These are phyloP conservation scores for Curvularia sp. DNA, from an alignment of 2,329 filamentous ascomycete genomes.

Conservation along the genomic window DNA sequence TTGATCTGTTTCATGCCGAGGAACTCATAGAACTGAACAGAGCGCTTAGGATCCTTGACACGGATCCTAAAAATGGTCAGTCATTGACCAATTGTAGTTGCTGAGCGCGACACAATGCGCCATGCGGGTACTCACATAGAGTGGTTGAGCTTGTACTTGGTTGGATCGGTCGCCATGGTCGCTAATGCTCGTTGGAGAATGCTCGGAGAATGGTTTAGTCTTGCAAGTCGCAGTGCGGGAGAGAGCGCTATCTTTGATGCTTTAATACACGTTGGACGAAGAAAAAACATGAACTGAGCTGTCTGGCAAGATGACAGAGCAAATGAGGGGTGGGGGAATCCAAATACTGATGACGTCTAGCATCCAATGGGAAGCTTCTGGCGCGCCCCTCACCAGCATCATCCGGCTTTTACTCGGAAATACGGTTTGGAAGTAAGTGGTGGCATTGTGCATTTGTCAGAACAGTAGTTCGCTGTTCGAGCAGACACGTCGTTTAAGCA, in stretches of 20 bases:
- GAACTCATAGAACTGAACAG: slow-evolving; percentile 91
- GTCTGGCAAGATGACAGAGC: neutral
- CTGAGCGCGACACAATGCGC: slow-evolving; percentile 4
- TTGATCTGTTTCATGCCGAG: slow-evolving; percentile 86
- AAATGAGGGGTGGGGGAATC: slow-evolving; percentile 28
- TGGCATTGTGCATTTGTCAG: slow-evolving; percentile 6
- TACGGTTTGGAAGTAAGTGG: slow-evolving; percentile 4
- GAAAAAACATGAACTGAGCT: slow-evolving; percentile 35
- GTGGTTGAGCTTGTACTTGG: slow-evolving; percentile 71
- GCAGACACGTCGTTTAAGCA: neutral
- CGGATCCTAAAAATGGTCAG: slow-evolving; percentile 59
- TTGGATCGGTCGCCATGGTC: slow-evolving; percentile 64
- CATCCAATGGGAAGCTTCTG: slow-evolving; percentile 17
- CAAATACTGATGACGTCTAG: slow-evolving; percentile 37
- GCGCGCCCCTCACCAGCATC: slow-evolving; percentile 23
- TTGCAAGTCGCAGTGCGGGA: slow-evolving; percentile 17
- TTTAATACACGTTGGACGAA: slow-evolving; percentile 24
- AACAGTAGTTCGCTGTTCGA: slow-evolving; percentile 1
- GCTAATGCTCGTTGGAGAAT: slow-evolving; percentile 44
- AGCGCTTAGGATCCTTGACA: slow-evolving; percentile 87
- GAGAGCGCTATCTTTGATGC: slow-evolving; percentile 13
- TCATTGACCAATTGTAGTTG: slow-evolving; percentile 9
- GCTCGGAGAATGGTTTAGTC: slow-evolving; percentile 18
- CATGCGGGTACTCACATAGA: slow-evolving; percentile 52
- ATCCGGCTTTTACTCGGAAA: slow-evolving; percentile 24